These are phyloP conservation scores for Neopestalotiopsis sp. DNA, from an alignment of 2,329 filamentous ascomycete species.

Conservation along the genomic window DNA sequence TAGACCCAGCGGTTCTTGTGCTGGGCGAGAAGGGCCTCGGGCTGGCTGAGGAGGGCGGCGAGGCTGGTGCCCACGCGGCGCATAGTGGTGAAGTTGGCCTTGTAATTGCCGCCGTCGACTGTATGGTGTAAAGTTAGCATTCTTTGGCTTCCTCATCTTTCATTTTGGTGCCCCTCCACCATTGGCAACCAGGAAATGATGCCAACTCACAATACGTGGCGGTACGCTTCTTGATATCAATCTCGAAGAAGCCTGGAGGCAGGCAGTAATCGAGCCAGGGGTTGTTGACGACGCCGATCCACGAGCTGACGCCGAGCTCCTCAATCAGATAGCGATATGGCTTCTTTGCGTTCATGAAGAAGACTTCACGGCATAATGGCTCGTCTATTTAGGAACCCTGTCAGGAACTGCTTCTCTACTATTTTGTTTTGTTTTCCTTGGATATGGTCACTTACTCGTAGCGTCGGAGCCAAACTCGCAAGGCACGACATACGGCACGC, in stretches of 20 bases:
- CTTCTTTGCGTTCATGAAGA: constrained; percentile 31
- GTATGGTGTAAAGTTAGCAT: not conserved
- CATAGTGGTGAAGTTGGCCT: constrained; percentile 35
- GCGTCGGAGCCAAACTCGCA: constrained; percentile 38
- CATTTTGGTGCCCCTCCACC: no score
- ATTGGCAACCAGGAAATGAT: no score
- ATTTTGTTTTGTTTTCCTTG: not conserved
- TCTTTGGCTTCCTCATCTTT: not conserved
- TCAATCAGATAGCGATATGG: constrained; percentile 33
- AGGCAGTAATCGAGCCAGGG: constrained; percentile 40
- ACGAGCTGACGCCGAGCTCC: constrained; percentile 34
- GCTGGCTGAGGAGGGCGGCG: constrained; percentile 39
- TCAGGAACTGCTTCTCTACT: not conserved
- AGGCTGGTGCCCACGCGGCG: constrained; percentile 39
- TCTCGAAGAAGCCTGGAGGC: constrained; percentile 32
- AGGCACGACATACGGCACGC: constrained; percentile 37
- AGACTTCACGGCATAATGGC: constrained; percentile 27
- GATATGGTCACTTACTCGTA: constrained; percentile 10
- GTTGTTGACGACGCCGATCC: constrained; percentile 38
- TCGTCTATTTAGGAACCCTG: constrained; percentile 8
- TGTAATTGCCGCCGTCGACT: constrained; percentile 28
- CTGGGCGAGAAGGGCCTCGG: constrained; percentile 33
- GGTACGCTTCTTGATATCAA: constrained; percentile 35
- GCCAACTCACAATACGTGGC: constrained; percentile 31
- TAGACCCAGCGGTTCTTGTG: constrained; percentile 38